Conservation (phyloP, 305 asterid species). For the Fraxinus albicans region DNA sequence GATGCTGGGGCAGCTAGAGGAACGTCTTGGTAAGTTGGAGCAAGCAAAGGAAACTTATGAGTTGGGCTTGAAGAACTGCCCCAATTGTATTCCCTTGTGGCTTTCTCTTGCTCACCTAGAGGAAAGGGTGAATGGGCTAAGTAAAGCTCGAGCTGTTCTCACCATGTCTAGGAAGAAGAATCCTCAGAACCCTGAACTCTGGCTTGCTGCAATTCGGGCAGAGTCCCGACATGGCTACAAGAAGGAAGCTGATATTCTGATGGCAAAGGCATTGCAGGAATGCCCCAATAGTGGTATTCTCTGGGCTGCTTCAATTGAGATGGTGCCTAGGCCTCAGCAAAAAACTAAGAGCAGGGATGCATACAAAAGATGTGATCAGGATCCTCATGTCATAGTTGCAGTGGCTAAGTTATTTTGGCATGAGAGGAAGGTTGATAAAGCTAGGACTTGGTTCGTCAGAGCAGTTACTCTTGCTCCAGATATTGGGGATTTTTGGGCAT, state of each 20-base stretch:
- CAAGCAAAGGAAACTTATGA: conserved; percentile 67
- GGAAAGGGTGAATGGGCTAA: conserved; percentile 66
- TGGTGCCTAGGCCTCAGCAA: conserved; percentile 71
- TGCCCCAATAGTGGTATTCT: conserved; percentile 78
- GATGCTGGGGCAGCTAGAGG: conserved; percentile 93
- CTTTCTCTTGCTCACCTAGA: conserved; percentile 79
- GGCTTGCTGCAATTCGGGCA: conserved; percentile 91
- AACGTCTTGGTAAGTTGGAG: conserved; percentile 62
- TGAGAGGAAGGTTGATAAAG: conserved; percentile 80
- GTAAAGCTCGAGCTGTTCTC: conserved; percentile 81
- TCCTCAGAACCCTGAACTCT: conserved; percentile 71
- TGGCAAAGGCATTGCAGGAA: conserved; percentile 91
- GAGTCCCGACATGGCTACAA: conserved; percentile 76
- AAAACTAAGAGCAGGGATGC: conserved; percentile 70
- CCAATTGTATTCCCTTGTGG: conserved; percentile 70
- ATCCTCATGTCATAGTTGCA: conserved; percentile 71
- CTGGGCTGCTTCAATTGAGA: conserved; percentile 75
- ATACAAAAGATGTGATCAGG: conserved; percentile 64
- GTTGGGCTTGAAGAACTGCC: conserved; percentile 66
- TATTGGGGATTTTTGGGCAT: conserved; percentile 89
- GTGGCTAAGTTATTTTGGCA: conserved; percentile 84
- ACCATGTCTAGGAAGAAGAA: conserved; percentile 79
- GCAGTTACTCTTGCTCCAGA: conserved; percentile 80
- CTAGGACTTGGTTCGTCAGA: conserved; percentile 65
- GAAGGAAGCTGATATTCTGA: conserved; percentile 71